Evolutionary conservation across 768 basidiomycete species (phyloP), one percentile per base, ranked within the genome.

Genomic region (Lactifluus pinguis): DNA sequence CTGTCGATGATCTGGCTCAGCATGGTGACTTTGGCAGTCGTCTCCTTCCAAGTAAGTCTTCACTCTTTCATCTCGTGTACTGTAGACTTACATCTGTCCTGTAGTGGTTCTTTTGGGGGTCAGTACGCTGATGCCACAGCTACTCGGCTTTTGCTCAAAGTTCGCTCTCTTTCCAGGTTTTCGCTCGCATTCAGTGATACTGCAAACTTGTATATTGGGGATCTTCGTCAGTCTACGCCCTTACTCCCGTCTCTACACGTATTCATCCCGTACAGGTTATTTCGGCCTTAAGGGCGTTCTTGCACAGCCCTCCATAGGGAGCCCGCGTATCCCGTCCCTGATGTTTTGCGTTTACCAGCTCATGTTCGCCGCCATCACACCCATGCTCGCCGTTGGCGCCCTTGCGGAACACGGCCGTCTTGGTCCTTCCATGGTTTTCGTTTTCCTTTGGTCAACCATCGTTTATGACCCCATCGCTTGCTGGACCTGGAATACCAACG

Each of bases 101-200:
- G 83, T 64, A 93, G 87, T 95, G 92, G 92, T 94, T 92, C 78
- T 94, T 95, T 79, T 97, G 95, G 95, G 95, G 95, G 64, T 69
- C 39, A 62, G 68, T 51, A 3, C 34, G 6, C 6, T 38, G 39
- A 11, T 4, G 6, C 34, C 17, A 21, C 15, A 45, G 3, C 10
- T 14, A 2, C 3, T n/a, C 13, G 3, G 0, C 6, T 17, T 41
- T 34, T 1, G 36, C 51, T 61, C 32, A 56, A 56, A 57, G 4
- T 25, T 25, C 25, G 8, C 15, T 54, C 7, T 25, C 32, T 19
- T 38, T 62, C 6, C 53, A 72, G 70, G 2, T 98, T 81, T 75
- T 94, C 92, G 2, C 77, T 98, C 25, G 83, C 95, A 0, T 98
- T 98, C 76, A 88, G 86, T 62, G 89, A 92, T 14, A 83, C 79